These are phyloP conservation scores for Garcia nutans DNA, from an alignment of 345 rosid species.

Conservation along the genomic window DNA sequence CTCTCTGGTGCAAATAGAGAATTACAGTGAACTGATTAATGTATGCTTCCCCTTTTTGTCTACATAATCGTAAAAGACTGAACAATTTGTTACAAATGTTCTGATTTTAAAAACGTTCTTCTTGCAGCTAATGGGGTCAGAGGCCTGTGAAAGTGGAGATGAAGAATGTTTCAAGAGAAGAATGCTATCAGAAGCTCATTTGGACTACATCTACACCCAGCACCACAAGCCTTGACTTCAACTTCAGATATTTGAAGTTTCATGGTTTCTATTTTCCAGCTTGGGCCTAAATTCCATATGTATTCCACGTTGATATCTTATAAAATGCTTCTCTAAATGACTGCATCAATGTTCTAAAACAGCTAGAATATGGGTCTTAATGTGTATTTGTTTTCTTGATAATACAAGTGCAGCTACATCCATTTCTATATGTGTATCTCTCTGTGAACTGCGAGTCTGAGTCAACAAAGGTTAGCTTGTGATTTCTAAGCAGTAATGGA, in stretches of 20 bases:
- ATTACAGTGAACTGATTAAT: constrained; percentile 22
- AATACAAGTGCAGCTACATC: constrained; percentile 7
- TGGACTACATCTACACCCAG: constrained; percentile 90
- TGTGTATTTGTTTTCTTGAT: not conserved
- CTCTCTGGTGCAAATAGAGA: constrained; percentile 27
- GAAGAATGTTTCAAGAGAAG: constrained; percentile 69
- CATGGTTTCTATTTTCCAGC: not conserved
- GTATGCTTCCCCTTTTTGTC: constrained; percentile 17
- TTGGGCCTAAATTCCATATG: not conserved
- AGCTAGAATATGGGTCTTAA: not conserved
- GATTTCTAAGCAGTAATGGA: not conserved
- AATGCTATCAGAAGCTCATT: constrained; percentile 61
- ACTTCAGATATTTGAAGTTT: too few relatives aligned
- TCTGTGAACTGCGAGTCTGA: not conserved
- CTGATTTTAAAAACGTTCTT: not conserved
- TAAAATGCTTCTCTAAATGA: constrained; percentile 5
- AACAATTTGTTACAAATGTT: not conserved
- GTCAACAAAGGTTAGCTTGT: too few relatives aligned
- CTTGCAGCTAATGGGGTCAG: constrained; percentile 55
- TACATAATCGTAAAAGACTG: not conserved
- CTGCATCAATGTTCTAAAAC: not conserved
- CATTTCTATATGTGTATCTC: constrained; percentile 2
- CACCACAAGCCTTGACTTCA: constrained; percentile 53
- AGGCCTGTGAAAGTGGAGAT: constrained; percentile 46
- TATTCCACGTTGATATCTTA: not conserved